Conservation (phyloP, 306 rosid genomes). For the Mimosa pudica region DNA sequence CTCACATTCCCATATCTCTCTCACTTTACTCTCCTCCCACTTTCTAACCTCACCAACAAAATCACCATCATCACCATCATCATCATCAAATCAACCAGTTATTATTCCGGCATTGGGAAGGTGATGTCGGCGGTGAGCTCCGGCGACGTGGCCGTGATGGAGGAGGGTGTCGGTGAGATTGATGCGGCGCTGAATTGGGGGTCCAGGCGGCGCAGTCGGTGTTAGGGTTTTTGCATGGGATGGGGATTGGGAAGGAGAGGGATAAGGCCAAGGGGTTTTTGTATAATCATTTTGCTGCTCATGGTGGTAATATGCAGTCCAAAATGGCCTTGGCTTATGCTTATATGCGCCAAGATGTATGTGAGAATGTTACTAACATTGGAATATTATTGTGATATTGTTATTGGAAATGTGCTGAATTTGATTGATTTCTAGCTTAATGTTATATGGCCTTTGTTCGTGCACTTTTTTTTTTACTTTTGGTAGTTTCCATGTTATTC, state of each 20-base stretch:
- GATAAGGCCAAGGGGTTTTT: conserved; percentile 69
- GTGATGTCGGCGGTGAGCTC: conserved; percentile 58
- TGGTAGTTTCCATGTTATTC: too few species aligned
- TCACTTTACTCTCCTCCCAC: too few species aligned
- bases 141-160: conserved; percentile 52
- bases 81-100: conserved; percentile 1
- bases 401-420: too few species aligned
- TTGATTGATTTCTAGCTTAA: too few species aligned
- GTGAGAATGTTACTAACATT: conserved; percentile 40
- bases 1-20: too few species aligned
- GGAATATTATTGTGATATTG: background rate
- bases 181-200: conserved; percentile 54
- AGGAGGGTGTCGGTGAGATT: conserved; percentile 68
- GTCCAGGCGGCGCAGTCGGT: conserved; percentile 70
- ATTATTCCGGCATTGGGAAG: conserved; percentile 63
- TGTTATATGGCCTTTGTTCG: too few species aligned
- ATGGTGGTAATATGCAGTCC: conserved; percentile 85
- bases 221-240: conserved; percentile 70
- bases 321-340: conserved; percentile 93
- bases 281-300: conserved; percentile 73
- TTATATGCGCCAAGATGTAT: conserved; percentile 72
- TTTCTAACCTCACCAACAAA: too few species aligned
- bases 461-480: too few species aligned
- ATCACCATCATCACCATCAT: too few species aligned
- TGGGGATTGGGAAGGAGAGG: conserved; percentile 72